Evolutionary conservation across 2,329 filamentous ascomycete genomes (phyloP).

Genomic region (Keithomyces neogunnii): DNA sequence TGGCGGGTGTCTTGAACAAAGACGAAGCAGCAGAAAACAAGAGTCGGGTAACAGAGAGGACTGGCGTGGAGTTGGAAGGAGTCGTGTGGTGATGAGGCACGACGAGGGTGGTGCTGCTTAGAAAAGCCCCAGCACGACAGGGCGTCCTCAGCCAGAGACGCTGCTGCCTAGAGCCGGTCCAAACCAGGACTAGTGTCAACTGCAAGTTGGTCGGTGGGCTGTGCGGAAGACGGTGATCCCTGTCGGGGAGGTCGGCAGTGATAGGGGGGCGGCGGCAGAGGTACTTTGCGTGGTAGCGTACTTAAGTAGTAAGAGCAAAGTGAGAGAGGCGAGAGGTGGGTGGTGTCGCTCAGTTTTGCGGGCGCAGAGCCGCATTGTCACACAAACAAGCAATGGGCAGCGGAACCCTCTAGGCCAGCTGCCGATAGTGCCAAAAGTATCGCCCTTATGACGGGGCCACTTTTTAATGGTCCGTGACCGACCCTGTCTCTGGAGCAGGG

Average conservation of each 20-base stretch:
- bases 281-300: background rate
- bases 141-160: slow-evolving; percentile 13
- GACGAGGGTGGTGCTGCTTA: slow-evolving; percentile 3
- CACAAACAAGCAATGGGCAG: background rate
- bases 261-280: background rate
- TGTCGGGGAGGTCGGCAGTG: slow-evolving; percentile 2
- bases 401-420: background rate
- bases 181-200: slow-evolving; percentile 9
- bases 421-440: background rate
- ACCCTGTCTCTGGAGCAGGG: background rate
- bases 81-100: slow-evolving; percentile 5
- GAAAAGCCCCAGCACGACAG: slow-evolving; percentile 4
- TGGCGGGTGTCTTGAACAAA: slow-evolving; percentile 5
- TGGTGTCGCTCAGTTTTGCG: background rate
- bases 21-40: slow-evolving; percentile 2
- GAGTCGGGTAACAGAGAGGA: background rate
- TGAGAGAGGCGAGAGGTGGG: background rate
- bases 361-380: slow-evolving; percentile 3
- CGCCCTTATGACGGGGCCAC: background rate
- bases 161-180: slow-evolving; percentile 14
- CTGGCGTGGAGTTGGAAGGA: background rate
- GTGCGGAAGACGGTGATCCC: slow-evolving; percentile 10
- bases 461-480: background rate
- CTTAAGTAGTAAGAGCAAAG: background rate
- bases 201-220: slow-evolving; percentile 9